These are phyloP conservation scores for Ganoderma boninense DNA, from an alignment of 1,284 basidiomycete species.

Conservation along the genomic window DNA sequence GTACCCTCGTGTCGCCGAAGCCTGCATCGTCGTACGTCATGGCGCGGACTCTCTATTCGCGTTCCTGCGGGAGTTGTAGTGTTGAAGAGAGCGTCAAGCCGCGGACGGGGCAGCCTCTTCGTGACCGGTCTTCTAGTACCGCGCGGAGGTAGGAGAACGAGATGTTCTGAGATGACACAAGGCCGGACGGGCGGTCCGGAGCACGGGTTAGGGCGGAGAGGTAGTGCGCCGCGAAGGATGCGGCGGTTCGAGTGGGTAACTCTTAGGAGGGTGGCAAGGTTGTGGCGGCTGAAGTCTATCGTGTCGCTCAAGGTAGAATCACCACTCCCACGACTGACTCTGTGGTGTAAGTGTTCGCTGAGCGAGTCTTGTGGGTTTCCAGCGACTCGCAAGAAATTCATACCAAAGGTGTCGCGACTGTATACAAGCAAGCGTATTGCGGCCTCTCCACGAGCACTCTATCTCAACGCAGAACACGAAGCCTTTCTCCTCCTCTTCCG, in stretches of 20 bases:
- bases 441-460: not conserved
- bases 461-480: not conserved
- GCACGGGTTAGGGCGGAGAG: conserved; percentile 50
- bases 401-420: not conserved
- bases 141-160: too few relatives aligned
- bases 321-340: not conserved
- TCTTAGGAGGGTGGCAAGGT: too few relatives aligned
- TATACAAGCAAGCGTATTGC: not conserved
- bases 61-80: too few relatives aligned
- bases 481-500: not conserved
- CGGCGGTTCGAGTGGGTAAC: not conserved
- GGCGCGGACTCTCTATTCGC: too few relatives aligned
- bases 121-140: too few relatives aligned
- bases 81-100: too few relatives aligned
- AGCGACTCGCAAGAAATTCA: not conserved
- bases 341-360: not conserved
- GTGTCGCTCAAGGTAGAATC: too few relatives aligned
- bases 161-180: too few relatives aligned
- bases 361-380: too few relatives aligned
- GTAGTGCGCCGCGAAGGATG: conserved; percentile 42
- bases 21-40: conserved; percentile 67
- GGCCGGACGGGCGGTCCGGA: conserved; percentile 51
- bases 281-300: too few relatives aligned
- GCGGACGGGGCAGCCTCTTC: too few relatives aligned
- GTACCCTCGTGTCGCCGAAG: conserved; percentile 65